Conservation (phyloP, 179 eudicot genomes). For the Patellifolia procumbens region DNA sequence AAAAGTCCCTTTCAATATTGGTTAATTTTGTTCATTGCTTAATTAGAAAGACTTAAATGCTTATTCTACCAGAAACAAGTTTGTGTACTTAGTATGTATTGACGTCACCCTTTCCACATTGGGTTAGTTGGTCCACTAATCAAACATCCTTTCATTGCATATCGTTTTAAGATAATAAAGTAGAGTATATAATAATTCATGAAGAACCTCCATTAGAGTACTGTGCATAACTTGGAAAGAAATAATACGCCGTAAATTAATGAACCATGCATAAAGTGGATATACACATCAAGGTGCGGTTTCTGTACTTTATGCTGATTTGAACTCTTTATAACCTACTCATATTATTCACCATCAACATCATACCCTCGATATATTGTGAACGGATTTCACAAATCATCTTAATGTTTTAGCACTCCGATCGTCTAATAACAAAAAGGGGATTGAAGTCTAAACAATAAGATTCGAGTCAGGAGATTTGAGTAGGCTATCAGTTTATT, state of each 20-base stretch:
- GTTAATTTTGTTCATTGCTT: slow-evolving; percentile 32
- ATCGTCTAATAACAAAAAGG: too few species aligned
- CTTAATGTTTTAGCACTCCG: too few species aligned
- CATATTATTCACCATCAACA: background rate
- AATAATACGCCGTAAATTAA: background rate
- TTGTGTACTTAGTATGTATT: slow-evolving; percentile 12
- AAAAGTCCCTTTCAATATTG: slow-evolving; percentile 28
- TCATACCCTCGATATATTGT: too few species aligned
- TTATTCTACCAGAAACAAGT: slow-evolving; percentile 21
- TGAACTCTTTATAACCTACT: background rate
- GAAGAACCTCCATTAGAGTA: background rate
- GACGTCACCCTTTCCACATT: slow-evolving; percentile 17
- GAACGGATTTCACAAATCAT: too few species aligned
- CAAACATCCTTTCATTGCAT: too few species aligned
- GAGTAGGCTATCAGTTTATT: too few species aligned
- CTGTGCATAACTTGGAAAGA: background rate
- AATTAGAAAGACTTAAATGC: slow-evolving; percentile 26
- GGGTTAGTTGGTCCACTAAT: slow-evolving; percentile 35
- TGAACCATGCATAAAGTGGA: background rate
- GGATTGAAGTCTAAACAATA: too few species aligned
- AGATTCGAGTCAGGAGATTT: too few species aligned
- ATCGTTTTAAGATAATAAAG: too few species aligned
- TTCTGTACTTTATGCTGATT: background rate
- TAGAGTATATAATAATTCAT: slow-evolving; percentile 9
- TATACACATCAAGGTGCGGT: background rate